A percentile compares a stretch with the other conserved stretches of the same genome.
Conservation (phyloP, 2,329 filamentous ascomycete species). For the Nothophaeocryptopus gaeumannii region DNA sequence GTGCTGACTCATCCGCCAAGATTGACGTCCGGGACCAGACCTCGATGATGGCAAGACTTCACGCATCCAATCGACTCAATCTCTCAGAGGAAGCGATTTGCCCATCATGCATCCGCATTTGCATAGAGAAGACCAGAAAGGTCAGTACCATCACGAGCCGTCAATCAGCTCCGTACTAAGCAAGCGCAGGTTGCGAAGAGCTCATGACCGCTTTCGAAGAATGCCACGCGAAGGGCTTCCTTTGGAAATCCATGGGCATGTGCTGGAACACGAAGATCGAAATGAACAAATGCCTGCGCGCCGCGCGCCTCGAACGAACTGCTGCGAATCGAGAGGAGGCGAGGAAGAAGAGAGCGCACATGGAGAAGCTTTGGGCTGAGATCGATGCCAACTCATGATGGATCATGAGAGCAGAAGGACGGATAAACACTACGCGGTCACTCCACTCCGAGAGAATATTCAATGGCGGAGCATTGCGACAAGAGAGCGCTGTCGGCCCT, state of each 20-base stretch:
- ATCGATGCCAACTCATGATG: constrained; percentile 67
- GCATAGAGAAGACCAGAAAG: constrained; percentile 85
- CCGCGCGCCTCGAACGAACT: constrained; percentile 75
- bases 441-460: no score
- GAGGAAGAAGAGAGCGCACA: constrained; percentile 66
- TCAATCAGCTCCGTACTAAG: constrained; percentile 11
- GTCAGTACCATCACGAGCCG: constrained; percentile 45
- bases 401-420: not conserved
- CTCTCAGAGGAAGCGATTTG: not conserved
- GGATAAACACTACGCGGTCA: no score
- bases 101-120: constrained; percentile 88
- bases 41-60: no score
- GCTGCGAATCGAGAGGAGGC: constrained; percentile 70
- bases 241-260: constrained; percentile 85
- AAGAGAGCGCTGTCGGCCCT: no score
- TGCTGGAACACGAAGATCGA: constrained; percentile 84
- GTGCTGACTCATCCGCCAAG: no score
- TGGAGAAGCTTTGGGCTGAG: constrained; percentile 76
- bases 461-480: no score
- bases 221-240: constrained; percentile 87
- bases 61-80: no score
- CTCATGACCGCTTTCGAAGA: constrained; percentile 92
- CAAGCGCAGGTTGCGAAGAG: constrained; percentile 76
- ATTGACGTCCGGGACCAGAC: no score
- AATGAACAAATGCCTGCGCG: constrained; percentile 80